phyloP scores from a whole-genome alignment of 2,329 filamentous ascomycete genomes.

The Zasmidium citrigriseum region DNA sequence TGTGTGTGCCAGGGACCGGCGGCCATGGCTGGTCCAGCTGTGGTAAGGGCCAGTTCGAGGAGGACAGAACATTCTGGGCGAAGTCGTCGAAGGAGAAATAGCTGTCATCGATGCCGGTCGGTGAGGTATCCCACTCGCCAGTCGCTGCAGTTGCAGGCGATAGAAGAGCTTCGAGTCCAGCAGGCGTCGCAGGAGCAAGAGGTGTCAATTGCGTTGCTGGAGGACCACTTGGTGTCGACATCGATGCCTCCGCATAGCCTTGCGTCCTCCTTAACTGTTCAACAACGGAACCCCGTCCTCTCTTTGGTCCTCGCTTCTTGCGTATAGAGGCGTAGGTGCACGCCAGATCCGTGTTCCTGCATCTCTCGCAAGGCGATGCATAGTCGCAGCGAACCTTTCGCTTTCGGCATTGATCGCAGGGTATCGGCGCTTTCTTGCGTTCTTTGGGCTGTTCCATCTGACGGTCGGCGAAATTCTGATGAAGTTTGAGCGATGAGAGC shows the following conservation, averaged over 20 bases:
- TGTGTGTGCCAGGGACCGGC: neutral
- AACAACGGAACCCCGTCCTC: constrained; percentile 17
- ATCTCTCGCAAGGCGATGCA: constrained; percentile 19
- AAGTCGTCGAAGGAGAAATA: constrained; percentile 22
- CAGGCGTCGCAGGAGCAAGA: neutral
- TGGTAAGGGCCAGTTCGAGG: neutral
- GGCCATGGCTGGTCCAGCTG: neutral
- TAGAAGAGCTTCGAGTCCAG: neutral
- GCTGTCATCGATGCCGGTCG: neutral
- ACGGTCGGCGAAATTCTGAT: neutral
- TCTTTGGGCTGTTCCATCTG: neutral
- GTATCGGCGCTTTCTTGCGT: neutral
- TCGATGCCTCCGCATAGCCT: neutral
- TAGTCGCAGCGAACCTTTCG: constrained; percentile 22
- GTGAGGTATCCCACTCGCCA: neutral
- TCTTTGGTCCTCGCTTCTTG: constrained; percentile 17
- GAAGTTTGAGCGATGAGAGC: neutral
- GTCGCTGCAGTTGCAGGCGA: neutral
- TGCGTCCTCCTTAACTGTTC: constrained; percentile 14
- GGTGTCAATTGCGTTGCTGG: neutral
- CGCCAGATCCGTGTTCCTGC: constrained; percentile 9
- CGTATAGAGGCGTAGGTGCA: constrained; percentile 16
- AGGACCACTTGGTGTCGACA: neutral
- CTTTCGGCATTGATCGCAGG: constrained; percentile 16
- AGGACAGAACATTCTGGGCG: constrained; percentile 13